Percentiles rank a stretch among this genome's conserved stretches.
Evolutionary conservation across 1,284 basidiomycete species (phyloP).

Genomic region (Ganoderma sp.): DNA sequence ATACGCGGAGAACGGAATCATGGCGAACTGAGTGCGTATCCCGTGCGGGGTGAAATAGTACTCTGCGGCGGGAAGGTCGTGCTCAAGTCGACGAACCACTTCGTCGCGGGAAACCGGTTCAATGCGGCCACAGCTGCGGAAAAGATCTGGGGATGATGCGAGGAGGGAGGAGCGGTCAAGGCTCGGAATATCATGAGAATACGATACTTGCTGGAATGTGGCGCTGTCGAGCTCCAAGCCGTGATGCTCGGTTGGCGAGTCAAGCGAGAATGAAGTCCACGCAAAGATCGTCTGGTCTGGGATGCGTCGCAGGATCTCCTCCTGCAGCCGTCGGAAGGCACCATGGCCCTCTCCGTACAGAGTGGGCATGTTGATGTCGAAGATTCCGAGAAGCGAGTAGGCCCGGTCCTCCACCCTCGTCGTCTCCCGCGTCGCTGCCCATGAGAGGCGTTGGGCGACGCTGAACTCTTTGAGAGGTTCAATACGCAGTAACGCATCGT

Average conservation of each 20-base stretch:
- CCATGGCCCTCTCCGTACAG: constrained; percentile 16
- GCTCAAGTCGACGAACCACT: background rate
- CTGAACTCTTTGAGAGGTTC: background rate
- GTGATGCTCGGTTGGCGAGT: background rate
- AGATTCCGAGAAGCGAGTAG: constrained; percentile 20
- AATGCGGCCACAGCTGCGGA: background rate
- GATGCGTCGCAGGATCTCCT: constrained; percentile 13
- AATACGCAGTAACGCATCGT: background rate
- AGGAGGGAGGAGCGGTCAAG: background rate
- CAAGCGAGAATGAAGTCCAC: constrained; percentile 1
- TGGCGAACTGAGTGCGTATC: background rate
- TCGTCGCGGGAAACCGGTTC: background rate
- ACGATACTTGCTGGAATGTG: background rate
- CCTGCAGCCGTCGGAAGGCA: constrained; percentile 14
- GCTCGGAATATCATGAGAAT: too few relatives aligned
- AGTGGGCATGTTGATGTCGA: constrained; percentile 18
- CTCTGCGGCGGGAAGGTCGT: background rate
- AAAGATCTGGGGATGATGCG: background rate
- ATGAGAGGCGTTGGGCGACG: constrained; percentile 15
- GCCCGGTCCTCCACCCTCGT: constrained; percentile 21
- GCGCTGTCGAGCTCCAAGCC: background rate
- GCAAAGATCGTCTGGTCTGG: constrained; percentile 18
- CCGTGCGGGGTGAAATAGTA: background rate
- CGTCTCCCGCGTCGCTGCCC: constrained; percentile 12
- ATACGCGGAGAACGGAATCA: background rate